These are phyloP conservation scores for Talaromyces sp. DNA, from an alignment of 2,329 filamentous ascomycete species.

Conservation along the genomic window DNA sequence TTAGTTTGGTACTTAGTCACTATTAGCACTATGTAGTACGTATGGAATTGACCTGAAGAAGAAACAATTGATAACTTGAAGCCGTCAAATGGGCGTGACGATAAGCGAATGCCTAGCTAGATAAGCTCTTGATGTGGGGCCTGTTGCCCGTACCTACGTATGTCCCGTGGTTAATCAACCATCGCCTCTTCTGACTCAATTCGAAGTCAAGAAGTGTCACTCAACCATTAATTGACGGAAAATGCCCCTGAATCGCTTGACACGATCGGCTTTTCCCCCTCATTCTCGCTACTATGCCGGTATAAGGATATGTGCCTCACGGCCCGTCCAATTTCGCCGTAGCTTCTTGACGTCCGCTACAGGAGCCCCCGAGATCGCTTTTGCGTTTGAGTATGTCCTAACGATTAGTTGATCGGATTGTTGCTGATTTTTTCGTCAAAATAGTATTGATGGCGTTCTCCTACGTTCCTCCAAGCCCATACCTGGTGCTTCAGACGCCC, in stretches of 20 bases:
- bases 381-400: slow-evolving; percentile 44
- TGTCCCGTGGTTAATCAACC: slow-evolving; percentile 4
- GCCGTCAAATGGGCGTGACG: too few species aligned
- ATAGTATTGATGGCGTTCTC: slow-evolving; percentile 89
- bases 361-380: slow-evolving; percentile 41
- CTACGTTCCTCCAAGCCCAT: slow-evolving; percentile 76
- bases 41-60: background rate
- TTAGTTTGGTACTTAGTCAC: too few species aligned
- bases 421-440: slow-evolving; percentile 5
- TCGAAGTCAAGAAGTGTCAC: background rate
- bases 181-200: background rate
- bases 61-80: background rate
- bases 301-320: background rate
- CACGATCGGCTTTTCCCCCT: background rate
- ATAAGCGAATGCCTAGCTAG: background rate
- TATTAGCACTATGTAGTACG: background rate
- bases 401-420: background rate
- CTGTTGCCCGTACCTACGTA: background rate
- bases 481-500: slow-evolving; percentile 69
- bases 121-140: background rate
- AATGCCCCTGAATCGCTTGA: slow-evolving; percentile 10
- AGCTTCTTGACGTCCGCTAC: slow-evolving; percentile 30
- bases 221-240: background rate
- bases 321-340: slow-evolving; percentile 19
- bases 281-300: background rate